These are phyloP conservation scores for Dactylorhiza incarnata DNA, from an alignment of 106 monocot genomes.

Conservation along the genomic window DNA sequence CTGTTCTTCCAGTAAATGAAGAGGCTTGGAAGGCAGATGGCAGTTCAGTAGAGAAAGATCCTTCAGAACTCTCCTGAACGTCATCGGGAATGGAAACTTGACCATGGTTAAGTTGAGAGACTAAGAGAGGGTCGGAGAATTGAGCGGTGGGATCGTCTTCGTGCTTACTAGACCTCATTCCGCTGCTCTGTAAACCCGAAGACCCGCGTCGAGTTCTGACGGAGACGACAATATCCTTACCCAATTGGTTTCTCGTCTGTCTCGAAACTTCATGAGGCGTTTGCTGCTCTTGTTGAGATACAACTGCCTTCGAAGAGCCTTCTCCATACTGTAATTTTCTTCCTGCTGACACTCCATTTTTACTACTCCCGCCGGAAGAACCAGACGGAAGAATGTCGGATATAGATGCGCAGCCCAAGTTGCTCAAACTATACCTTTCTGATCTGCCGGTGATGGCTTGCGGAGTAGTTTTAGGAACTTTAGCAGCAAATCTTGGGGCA, in stretches of 20 bases:
- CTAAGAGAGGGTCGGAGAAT: constrained; percentile 11
- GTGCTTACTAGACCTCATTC: constrained; percentile 17
- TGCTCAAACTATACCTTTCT: constrained; percentile 39
- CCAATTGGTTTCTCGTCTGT: constrained; percentile 20
- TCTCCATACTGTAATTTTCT: constrained; percentile 31
- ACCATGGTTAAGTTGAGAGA: constrained; percentile 1
- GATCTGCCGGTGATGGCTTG: constrained; percentile 14
- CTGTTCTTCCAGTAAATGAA: constrained; percentile 17
- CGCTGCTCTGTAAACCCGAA: constrained; percentile 16
- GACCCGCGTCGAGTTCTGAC: constrained; percentile 25
- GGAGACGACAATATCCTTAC: constrained; percentile 26
- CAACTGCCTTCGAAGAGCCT: constrained; percentile 13
- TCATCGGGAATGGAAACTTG: constrained; percentile 14
- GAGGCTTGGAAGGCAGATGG: constrained; percentile 14
- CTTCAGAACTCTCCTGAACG: constrained; percentile 15
- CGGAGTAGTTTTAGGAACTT: constrained; percentile 20
- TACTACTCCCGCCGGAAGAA: constrained; percentile 24
- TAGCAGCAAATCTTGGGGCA: constrained; percentile 7
- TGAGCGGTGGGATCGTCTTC: constrained; percentile 13
- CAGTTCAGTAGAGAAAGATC: constrained; percentile 17
- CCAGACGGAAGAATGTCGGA: constrained; percentile 38
- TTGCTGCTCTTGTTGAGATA: constrained; percentile 6
- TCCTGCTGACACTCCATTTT: constrained; percentile 19
- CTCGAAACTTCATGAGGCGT: constrained; percentile 23
- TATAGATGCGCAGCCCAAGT: constrained; percentile 32